Base-by-base conservation (phyloP, 164 flowering plant genomes). In the Protea cynaroides region DNA sequence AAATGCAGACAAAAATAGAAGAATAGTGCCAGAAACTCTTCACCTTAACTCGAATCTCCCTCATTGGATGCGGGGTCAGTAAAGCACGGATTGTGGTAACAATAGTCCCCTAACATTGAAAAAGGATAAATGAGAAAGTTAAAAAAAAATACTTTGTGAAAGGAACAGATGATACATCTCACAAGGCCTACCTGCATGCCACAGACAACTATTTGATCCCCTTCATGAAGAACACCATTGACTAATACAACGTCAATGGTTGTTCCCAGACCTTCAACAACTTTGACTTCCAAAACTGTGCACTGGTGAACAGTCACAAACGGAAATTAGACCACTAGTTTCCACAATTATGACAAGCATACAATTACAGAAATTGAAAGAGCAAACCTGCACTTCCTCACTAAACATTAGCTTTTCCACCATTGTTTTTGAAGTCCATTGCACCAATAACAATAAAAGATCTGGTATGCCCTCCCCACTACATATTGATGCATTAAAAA, bases 381-480 rank as follows among this genome's bases (percentile, higher is more conserved):
- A 97, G 0, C 90, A 54, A 19, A 88, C 99, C 94, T 95, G 90
- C 65, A 95, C 73, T 84, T 88, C 94, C 71, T 80, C 65, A 36
- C 81, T 79, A 67, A 76, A 91, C 61, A 90, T 92, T 54, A 95
- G 96, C 70, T 90, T 95, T 70, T 90, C 85, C 47, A 81, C 83
- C 99, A 92, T 95, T 12, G 90, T 95, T 76, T 84, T 95, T 76
- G 88, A 96, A 25, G 96, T 69, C 97, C 97, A 92, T 50, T 89
- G 90, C 24, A 89, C 84, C 77, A 95, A 70, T 37, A 95, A 70
- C 47, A 95, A 70, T 22, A 95, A 74, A 64, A 95, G 68, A 79
- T 95, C 97, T 24, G 99, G 99, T 47, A 95, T 82, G 18, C 99
- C 99, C 80, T 95, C 99, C 51, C 99, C 99, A 79, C 99, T 94